phyloP scores from a whole-genome alignment of 2,329 filamentous ascomycete species.

The Diaporthe citriasiana region DNA sequence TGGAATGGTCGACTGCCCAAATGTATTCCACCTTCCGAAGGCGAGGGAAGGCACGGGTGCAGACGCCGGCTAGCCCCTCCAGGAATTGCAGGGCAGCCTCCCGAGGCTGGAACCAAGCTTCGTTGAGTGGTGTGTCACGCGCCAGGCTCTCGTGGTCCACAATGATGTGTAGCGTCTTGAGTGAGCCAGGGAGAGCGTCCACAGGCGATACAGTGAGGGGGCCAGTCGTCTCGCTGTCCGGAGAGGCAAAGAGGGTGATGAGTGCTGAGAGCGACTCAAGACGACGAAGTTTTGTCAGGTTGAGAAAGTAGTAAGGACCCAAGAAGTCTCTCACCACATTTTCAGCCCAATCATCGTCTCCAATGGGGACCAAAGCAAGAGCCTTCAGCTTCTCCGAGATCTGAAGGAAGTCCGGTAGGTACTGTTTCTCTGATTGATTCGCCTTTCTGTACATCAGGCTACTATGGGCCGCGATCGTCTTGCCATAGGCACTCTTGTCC shows the following conservation, averaged over 20 bases:
- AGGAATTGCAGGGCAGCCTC: neutral
- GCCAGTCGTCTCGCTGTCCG: neutral
- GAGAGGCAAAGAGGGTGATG: neutral
- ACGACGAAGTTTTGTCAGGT: neutral
- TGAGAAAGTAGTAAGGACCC: neutral
- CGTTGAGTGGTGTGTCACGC: rapidly evolving
- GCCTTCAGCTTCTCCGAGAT: neutral
- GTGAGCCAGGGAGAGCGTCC: neutral
- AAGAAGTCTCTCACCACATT: neutral
- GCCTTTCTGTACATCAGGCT: too few relatives aligned
- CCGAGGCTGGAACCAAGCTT: neutral
- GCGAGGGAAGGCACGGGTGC: neutral
- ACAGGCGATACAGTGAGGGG: neutral
- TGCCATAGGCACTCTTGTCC: too few relatives aligned
- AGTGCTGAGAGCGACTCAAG: neutral
- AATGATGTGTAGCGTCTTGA: neutral
- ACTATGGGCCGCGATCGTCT: too few relatives aligned
- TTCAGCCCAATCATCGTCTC: too few relatives aligned
- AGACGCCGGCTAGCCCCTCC: neutral
- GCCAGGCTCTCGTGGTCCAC: rapidly evolving
- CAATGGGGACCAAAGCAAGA: neutral
- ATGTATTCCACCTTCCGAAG: neutral
- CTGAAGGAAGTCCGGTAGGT: neutral
- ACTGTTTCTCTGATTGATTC: neutral
- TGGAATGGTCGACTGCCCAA: neutral